phyloP scores from a whole-genome alignment of 2,329 filamentous ascomycete genomes.

The Hymenoscyphus scutula region DNA sequence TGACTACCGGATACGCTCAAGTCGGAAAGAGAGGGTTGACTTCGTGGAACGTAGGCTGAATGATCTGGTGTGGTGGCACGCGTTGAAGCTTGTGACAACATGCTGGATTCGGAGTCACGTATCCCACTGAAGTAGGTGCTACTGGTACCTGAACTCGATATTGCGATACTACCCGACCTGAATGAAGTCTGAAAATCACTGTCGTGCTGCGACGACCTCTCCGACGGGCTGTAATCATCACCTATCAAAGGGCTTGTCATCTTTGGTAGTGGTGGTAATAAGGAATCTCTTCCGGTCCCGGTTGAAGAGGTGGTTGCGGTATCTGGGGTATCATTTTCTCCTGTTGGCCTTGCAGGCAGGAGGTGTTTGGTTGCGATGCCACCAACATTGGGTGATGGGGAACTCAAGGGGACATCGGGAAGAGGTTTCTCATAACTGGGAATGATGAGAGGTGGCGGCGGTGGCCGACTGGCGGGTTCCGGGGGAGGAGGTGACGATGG shows the following conservation, averaged over 20 bases:
- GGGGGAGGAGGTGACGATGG: conserved; percentile 7
- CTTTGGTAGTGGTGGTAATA: conserved; percentile 56
- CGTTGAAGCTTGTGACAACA: conserved; percentile 79
- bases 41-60: conserved; percentile 28
- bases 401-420: conserved; percentile 55
- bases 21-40: conserved; percentile 64
- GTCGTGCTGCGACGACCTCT: conserved; percentile 47
- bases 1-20: conserved; percentile 64
- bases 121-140: conserved; percentile 72
- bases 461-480: conserved; percentile 41
- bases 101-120: conserved; percentile 76
- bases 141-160: conserved; percentile 73
- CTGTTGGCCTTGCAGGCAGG: conserved; percentile 20
- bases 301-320: conserved; percentile 38
- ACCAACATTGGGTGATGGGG: conserved; percentile 32
- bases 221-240: conserved; percentile 49
- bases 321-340: conserved; percentile 21
- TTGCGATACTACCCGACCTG: conserved; percentile 67
- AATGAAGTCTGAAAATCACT: conserved; percentile 51
- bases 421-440: conserved; percentile 63
- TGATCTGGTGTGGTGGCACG: conserved; percentile 82
- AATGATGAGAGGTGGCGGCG: conserved; percentile 46
- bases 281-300: conserved; percentile 46
- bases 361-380: conserved; percentile 9
- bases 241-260: conserved; percentile 50